Percentiles rank a stretch among this genome's conserved stretches.
Evolutionary conservation across 108 stramenopile genomes (phyloP).

Genomic region (Schizochytrium sp.): DNA sequence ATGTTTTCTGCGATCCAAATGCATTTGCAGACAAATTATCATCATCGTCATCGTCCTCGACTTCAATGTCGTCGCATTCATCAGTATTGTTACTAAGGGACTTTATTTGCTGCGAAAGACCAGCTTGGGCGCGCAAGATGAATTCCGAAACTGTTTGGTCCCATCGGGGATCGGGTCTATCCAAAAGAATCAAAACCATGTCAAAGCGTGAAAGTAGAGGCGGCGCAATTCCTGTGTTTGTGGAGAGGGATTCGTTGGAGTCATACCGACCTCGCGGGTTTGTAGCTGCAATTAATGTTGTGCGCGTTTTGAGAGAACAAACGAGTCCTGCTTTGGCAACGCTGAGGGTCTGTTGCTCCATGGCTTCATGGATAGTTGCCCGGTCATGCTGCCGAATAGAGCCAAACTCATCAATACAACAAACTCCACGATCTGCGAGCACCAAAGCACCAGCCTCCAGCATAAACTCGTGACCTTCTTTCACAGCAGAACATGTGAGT

Average conservation of each 20-base stretch:
- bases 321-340: constrained; percentile 98
- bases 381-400: constrained; percentile 78
- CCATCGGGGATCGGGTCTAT: constrained; percentile 78
- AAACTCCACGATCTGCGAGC: constrained; percentile 93
- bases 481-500: constrained; percentile 96
- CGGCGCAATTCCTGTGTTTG: constrained; percentile 92
- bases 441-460: constrained; percentile 98
- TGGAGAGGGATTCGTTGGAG: constrained; percentile 74
- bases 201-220: constrained; percentile 98
- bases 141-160: constrained; percentile 80
- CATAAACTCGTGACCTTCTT: constrained; percentile 89
- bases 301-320: constrained; percentile 88
- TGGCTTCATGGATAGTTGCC: constrained; percentile 96
- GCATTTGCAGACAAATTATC: neutral
- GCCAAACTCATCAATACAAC: constrained; percentile 93
- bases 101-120: constrained; percentile 61
- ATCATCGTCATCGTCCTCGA: neutral
- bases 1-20: neutral
- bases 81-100: neutral
- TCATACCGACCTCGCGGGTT: constrained; percentile 70
- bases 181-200: constrained; percentile 89
- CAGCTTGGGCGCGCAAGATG: constrained; percentile 88
- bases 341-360: constrained; percentile 97
- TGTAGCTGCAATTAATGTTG: constrained; percentile 58
- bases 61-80: neutral